Evolutionary conservation across 441 rosid genomes (phyloP), one percentile per base, ranked within the genome.

Genomic region (Gossypium davidsonii): DNA sequence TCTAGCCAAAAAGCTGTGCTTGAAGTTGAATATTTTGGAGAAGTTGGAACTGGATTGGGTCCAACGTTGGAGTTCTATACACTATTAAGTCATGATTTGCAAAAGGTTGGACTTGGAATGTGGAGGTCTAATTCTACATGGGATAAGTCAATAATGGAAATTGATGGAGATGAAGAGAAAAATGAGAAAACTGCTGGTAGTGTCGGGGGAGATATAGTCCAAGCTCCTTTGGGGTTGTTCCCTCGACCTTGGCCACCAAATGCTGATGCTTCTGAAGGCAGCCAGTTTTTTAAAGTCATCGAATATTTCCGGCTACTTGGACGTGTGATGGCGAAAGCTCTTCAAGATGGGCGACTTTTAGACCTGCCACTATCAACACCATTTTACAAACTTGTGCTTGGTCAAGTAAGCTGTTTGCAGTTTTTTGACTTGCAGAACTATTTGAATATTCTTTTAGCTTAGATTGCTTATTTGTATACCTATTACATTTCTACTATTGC

Each of bases 1-100:
- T 96, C 97, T 78, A 90, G 97, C 85, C 98, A 96, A 76, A 92
- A 94, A 80, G 98, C 98, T 76, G 93, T 96, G 74, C 98, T 96
- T 76, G 99, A 96, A 82, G 99, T 96, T 12, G 99, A 96, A 81
- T 96, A 96, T 84, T 94, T 96, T 89, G 99, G 99, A 72, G 99
- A 96, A 88, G 99, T 96, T 76, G 98, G 99, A 64, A 96, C 99
- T 55, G 99, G 99, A 48, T 82, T 96, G 79, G 99, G 99, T 62
- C 99, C 99, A 55, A 96, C 99, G 15, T 84, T 96, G 72, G 99
- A 96, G 85, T 96, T 96, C 73, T 96, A 96, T 81, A 96, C 99
- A 18, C 95, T 96, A 76, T 68, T 96, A 70, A 94, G 99, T 84
- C 96, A 90, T 69, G 99, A 96, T 81, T 80, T 96, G 73, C 99